Conservation (phyloP, 805 yeast species). For the Ogataea siamensis region DNA sequence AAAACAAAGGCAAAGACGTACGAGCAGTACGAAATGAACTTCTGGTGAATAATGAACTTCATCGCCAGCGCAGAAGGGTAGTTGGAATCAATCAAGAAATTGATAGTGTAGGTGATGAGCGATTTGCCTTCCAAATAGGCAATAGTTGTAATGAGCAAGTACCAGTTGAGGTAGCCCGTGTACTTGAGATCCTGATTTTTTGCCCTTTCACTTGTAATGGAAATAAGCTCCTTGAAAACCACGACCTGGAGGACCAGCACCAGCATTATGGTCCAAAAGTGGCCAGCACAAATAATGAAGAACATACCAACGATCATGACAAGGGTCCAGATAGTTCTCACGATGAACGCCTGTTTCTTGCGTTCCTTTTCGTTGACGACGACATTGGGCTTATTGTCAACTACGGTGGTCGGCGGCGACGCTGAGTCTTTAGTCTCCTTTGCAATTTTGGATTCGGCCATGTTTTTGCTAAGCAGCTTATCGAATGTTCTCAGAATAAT, state of each 20-base stretch:
- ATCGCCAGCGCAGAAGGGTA: constrained; percentile 29
- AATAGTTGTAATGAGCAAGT: constrained; percentile 80
- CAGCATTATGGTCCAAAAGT: constrained; percentile 69
- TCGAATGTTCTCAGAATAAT: constrained; percentile 5
- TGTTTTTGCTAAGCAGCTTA: constrained; percentile 8
- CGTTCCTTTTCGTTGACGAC: constrained; percentile 48
- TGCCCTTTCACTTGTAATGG: constrained; percentile 74
- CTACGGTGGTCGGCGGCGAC: constrained; percentile 1
- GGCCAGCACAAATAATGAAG: constrained; percentile 75
- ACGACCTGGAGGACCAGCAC: constrained; percentile 74
- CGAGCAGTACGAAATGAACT: constrained; percentile 76
- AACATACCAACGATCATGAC: constrained; percentile 83
- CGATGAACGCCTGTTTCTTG: constrained; percentile 79
- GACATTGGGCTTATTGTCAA: constrained; percentile 6
- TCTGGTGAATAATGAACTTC: constrained; percentile 57
- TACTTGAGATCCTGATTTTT: constrained; percentile 80
- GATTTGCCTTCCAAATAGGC: constrained; percentile 88
- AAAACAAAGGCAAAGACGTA: constrained; percentile 86
- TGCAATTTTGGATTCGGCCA: constrained; percentile 6
- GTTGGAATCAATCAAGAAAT: constrained; percentile 29
- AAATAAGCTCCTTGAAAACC: constrained; percentile 88
- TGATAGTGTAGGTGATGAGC: constrained; percentile 53
- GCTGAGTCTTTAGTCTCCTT: constrained; percentile 4
- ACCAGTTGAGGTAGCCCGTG: constrained; percentile 88
- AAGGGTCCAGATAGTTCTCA: constrained; percentile 89